These are phyloP conservation scores for Gaultheria prostrata DNA, from an alignment of 148 eudicot species.

Conservation along the genomic window DNA sequence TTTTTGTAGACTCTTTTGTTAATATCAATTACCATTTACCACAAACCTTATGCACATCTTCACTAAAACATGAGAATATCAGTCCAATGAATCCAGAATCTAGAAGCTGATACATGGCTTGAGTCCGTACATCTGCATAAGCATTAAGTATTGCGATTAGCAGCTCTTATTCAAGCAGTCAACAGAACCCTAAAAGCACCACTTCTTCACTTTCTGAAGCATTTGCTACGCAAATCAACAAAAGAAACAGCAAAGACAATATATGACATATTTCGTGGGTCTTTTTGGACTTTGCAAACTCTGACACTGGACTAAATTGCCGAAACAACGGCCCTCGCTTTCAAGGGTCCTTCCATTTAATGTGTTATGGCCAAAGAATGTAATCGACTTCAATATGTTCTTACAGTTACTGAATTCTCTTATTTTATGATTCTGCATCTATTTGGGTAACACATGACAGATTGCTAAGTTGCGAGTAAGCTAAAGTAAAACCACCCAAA, in stretches of 20 bases:
- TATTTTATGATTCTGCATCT: background rate
- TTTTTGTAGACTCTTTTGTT: background rate
- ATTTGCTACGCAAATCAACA: background rate
- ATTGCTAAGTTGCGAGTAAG: background rate
- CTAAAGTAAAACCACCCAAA: background rate
- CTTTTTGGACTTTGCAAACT: background rate
- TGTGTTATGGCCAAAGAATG: background rate
- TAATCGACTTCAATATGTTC: background rate
- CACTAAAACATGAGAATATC: constrained; percentile 98
- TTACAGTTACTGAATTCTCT: background rate
- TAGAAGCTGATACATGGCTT: constrained; percentile 98
- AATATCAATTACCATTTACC: constrained; percentile 23
- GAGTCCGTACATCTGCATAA: constrained; percentile 94
- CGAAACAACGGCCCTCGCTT: background rate
- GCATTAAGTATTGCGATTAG: background rate
- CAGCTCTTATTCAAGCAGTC: background rate
- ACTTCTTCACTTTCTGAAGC: background rate
- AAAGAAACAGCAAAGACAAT: background rate
- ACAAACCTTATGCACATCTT: constrained; percentile 90
- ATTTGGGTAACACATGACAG: background rate
- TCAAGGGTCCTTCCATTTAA: background rate
- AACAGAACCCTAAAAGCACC: background rate
- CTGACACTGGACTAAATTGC: background rate
- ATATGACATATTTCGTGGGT: background rate
- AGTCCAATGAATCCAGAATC: constrained; percentile 97